Conservation (phyloP, 2,329 filamentous ascomycete genomes). For the Ceratocystis harringtonii region DNA sequence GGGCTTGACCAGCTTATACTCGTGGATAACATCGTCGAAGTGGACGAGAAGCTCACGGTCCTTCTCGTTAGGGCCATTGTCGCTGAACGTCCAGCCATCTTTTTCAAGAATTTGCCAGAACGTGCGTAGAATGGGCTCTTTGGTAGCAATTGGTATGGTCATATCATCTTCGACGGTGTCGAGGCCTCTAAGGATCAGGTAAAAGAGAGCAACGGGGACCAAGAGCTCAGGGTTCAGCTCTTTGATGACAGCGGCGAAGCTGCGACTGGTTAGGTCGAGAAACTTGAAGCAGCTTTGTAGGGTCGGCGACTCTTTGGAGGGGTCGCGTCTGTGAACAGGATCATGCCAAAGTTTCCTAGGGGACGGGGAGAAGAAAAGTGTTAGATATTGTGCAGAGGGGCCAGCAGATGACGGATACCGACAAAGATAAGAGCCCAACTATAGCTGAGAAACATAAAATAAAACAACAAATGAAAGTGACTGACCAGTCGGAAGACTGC, state of each 20-base stretch:
- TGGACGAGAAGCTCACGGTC: slow-evolving; percentile 83
- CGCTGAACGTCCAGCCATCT: slow-evolving; percentile 82
- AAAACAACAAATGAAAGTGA: neutral
- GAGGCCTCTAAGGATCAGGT: slow-evolving; percentile 76
- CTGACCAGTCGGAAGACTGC: neutral
- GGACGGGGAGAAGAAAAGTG: neutral
- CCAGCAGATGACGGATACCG: slow-evolving; percentile 6
- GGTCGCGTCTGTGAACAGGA: slow-evolving; percentile 71
- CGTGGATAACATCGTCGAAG: slow-evolving; percentile 72
- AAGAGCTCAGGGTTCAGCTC: slow-evolving; percentile 91
- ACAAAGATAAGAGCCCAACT: neutral
- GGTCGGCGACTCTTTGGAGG: slow-evolving; percentile 55
- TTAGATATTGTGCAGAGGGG: neutral
- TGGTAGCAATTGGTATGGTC: slow-evolving; percentile 65
- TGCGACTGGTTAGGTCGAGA: slow-evolving; percentile 77
- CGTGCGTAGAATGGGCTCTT: slow-evolving; percentile 70
- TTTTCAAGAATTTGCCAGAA: slow-evolving; percentile 67
- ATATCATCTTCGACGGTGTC: slow-evolving; percentile 99
- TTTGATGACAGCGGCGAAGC: slow-evolving; percentile 84
- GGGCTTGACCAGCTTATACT: slow-evolving; percentile 78
- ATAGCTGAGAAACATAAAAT: neutral
- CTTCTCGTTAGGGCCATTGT: slow-evolving; percentile 82
- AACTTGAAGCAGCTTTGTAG: slow-evolving; percentile 74
- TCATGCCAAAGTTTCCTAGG: slow-evolving; percentile 95
- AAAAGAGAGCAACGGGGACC: slow-evolving; percentile 79